Percentiles rank a stretch among this genome's conserved stretches.
Evolutionary conservation across 768 basidiomycete species (phyloP).

Genomic region (Serendipita sp.): DNA sequence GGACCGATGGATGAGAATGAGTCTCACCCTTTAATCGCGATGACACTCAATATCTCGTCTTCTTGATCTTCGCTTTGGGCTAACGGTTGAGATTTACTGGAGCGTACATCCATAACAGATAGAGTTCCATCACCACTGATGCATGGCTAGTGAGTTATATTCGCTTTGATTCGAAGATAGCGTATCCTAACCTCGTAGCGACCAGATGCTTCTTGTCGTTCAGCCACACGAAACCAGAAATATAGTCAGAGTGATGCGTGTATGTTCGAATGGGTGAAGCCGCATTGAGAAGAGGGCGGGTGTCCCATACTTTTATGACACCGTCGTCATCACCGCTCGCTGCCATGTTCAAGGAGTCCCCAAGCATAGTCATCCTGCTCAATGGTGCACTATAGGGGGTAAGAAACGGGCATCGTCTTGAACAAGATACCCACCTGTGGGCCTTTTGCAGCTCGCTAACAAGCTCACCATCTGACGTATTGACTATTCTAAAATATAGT

Average conservation of each 20-base stretch:
- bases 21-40: slow-evolving; percentile 62
- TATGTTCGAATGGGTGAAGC: slow-evolving; percentile 45
- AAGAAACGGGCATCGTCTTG: slow-evolving; percentile 16
- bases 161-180: background rate
- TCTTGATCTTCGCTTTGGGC: slow-evolving; percentile 92
- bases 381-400: slow-evolving; percentile 47
- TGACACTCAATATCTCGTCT: slow-evolving; percentile 77
- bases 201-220: slow-evolving; percentile 52
- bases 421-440: slow-evolving; percentile 39
- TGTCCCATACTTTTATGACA: slow-evolving; percentile 56
- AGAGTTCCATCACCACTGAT: slow-evolving; percentile 80
- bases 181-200: slow-evolving; percentile 54
- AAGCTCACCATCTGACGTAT: slow-evolving; percentile 40
- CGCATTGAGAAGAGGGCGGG: background rate
- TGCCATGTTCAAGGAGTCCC: slow-evolving; percentile 50
- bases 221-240: slow-evolving; percentile 80
- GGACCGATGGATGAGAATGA: background rate
- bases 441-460: slow-evolving; percentile 32
- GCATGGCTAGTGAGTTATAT: background rate
- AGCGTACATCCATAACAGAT: slow-evolving; percentile 80
- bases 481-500: slow-evolving; percentile 35
- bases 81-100: slow-evolving; percentile 58
- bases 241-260: slow-evolving; percentile 85
- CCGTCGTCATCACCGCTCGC: slow-evolving; percentile 90
- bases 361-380: slow-evolving; percentile 51